phyloP scores from a whole-genome alignment of 1,284 basidiomycete species.

The Takashimella tepidaria region DNA sequence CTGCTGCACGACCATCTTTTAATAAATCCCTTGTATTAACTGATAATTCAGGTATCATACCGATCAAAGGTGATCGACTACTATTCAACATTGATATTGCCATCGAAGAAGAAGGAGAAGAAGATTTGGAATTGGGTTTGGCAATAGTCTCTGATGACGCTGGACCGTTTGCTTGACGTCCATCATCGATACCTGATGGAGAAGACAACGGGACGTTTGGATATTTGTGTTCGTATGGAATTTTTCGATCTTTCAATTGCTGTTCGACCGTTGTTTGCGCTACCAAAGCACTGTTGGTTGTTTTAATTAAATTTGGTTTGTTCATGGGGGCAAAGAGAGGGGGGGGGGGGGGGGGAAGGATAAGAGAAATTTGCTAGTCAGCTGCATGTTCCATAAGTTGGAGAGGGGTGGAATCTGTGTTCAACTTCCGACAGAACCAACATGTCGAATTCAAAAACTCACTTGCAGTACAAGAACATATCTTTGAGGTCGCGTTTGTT shows the following conservation, averaged over 20 bases:
- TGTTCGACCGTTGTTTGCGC: conserved; percentile 80
- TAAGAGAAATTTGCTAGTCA: too few relatives aligned
- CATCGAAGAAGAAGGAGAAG: too few relatives aligned
- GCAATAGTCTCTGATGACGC: conserved; percentile 14
- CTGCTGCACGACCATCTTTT: conserved; percentile 71
- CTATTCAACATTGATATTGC: background rate
- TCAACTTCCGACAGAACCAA: too few relatives aligned
- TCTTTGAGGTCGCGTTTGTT: conserved; percentile 36
- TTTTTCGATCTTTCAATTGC: conserved; percentile 74
- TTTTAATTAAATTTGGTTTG: too few relatives aligned
- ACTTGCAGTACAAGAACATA: conserved; percentile 41
- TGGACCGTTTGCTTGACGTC: conserved; percentile 23
- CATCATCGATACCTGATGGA: too few relatives aligned
- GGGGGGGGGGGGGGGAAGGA: too few relatives aligned
- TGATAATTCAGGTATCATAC: conserved; percentile 69
- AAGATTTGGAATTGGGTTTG: background rate
- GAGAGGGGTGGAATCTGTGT: too few relatives aligned
- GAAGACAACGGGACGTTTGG: conserved; percentile 42
- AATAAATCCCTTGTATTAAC: conserved; percentile 75
- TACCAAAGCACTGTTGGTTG: conserved; percentile 66
- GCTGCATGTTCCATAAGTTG: too few relatives aligned
- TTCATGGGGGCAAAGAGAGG: too few relatives aligned
- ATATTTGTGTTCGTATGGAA: conserved; percentile 70
- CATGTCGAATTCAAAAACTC: too few relatives aligned
- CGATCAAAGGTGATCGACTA: conserved; percentile 41